Evolutionary conservation across 371 early-diverging fungal genomes (phyloP).

Genomic region (Syncephalastrum contaminatum): DNA sequence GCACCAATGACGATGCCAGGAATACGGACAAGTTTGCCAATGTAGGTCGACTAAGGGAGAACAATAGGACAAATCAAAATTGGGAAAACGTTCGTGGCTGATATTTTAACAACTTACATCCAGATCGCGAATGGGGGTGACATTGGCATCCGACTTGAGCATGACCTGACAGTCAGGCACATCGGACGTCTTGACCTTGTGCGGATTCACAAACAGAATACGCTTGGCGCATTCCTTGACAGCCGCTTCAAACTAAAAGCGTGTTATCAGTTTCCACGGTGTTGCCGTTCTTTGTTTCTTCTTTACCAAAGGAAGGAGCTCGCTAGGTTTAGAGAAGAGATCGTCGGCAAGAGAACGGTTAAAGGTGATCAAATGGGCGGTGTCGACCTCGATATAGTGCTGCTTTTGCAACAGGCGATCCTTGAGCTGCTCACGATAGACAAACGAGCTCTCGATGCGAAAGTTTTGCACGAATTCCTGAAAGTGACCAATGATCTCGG

Average conservation of each 20-base stretch:
- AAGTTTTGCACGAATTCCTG: slow-evolving; percentile 78
- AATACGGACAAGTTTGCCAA: slow-evolving; percentile 94
- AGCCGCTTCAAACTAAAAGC: slow-evolving; percentile 81
- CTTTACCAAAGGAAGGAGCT: slow-evolving; percentile 77
- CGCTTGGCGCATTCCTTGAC: slow-evolving; percentile 69
- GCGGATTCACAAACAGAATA: slow-evolving; percentile 56
- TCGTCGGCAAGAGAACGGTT: slow-evolving; percentile 82
- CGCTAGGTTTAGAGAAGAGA: slow-evolving; percentile 75
- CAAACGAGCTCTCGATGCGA: slow-evolving; percentile 71
- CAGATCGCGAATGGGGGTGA: slow-evolving; percentile 82
- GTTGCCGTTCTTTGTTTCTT: background rate
- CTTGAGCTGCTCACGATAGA: slow-evolving; percentile 92
- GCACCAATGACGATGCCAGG: slow-evolving; percentile 98
- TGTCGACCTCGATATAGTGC: slow-evolving; percentile 80
- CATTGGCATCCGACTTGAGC: slow-evolving; percentile 80
- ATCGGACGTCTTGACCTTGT: slow-evolving; percentile 30
- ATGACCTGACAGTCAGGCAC: slow-evolving; percentile 89
- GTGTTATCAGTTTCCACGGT: background rate
- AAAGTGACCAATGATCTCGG: slow-evolving; percentile 57
- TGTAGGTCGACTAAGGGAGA: slow-evolving; percentile 71
- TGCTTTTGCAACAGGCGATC: slow-evolving; percentile 77
- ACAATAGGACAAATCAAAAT: background rate
- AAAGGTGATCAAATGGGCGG: slow-evolving; percentile 79
- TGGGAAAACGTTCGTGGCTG: too few species aligned
- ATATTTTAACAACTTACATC: slow-evolving; percentile 49